A percentile compares a stretch with the other conserved stretches of the same genome.
Evolutionary conservation across 169 alveolate genomes (phyloP).

Genomic region (Perkinsus marinus): DNA sequence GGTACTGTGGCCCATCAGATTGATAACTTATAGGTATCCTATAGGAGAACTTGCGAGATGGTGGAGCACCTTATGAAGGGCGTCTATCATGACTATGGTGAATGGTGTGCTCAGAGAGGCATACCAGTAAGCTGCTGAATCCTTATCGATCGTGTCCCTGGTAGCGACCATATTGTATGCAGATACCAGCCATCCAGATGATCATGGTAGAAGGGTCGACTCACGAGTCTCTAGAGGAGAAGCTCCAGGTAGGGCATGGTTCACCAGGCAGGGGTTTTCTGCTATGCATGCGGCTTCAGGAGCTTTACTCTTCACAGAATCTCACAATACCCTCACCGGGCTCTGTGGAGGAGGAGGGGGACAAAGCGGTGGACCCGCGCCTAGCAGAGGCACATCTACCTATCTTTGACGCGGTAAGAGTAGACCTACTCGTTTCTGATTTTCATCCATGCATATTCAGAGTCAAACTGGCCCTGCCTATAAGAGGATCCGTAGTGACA

Average conservation of each 20-base stretch:
- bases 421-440: not conserved
- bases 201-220: not conserved
- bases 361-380: not conserved
- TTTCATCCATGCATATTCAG: not conserved
- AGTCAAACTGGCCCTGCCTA: not conserved
- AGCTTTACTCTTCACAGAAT: not conserved
- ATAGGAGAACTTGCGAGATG: not conserved
- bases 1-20: not conserved
- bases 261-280: not conserved
- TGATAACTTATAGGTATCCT: not conserved
- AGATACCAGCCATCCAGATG: not conserved
- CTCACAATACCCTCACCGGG: not conserved
- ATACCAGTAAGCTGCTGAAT: not conserved
- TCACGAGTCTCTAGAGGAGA: not conserved
- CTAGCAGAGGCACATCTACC: not conserved
- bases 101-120: not conserved
- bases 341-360: not conserved
- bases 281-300: too few species aligned
- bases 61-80: not conserved
- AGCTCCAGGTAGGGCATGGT: not conserved
- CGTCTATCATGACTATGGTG: not conserved
- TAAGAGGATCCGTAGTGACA: not conserved
- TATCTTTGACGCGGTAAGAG: not conserved
- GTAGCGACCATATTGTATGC: not conserved
- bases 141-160: not conserved